These are phyloP conservation scores for Daldinia sp. DNA, from an alignment of 2,329 filamentous ascomycete genomes.

Conservation along the genomic window DNA sequence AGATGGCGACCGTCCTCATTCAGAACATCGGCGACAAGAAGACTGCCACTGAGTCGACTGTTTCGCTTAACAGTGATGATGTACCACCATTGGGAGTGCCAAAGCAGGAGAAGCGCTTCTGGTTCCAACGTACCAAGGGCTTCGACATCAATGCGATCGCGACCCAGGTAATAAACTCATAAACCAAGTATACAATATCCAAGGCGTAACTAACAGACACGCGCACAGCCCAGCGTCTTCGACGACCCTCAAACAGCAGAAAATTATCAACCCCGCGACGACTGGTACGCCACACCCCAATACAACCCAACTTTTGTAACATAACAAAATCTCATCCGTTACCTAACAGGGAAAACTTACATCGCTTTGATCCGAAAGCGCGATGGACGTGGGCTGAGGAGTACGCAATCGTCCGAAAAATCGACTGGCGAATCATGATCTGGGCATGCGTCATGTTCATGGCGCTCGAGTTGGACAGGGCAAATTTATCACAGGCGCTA, in stretches of 20 bases:
- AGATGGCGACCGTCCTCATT: conserved; percentile 39
- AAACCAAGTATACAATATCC: background rate
- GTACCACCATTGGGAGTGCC: conserved; percentile 40
- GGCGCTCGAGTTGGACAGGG: conserved; percentile 57
- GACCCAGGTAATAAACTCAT: conserved; percentile 32
- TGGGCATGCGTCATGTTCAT: conserved; percentile 59
- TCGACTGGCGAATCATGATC: conserved; percentile 51
- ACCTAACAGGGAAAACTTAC: conserved; percentile 44
- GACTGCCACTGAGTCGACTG: conserved; percentile 29
- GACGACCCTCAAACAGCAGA: conserved; percentile 53
- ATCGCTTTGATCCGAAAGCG: conserved; percentile 46
- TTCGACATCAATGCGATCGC: conserved; percentile 39
- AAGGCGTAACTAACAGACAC: background rate
- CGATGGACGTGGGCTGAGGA: conserved; percentile 49
- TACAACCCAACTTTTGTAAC: background rate
- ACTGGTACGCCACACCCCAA: conserved; percentile 32
- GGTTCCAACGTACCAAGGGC: conserved; percentile 42
- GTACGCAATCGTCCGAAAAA: conserved; percentile 43
- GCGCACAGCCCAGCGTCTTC: conserved; percentile 52
- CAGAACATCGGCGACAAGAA: conserved; percentile 27
- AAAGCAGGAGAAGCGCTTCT: conserved; percentile 44
- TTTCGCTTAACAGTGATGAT: conserved; percentile 33
- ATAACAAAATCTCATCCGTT: background rate
- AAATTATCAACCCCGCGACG: conserved; percentile 44
- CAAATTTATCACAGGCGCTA: conserved; percentile 56